phyloP scores from a whole-genome alignment of 164 flowering plant genomes.

The Hamamelis virginiana region DNA sequence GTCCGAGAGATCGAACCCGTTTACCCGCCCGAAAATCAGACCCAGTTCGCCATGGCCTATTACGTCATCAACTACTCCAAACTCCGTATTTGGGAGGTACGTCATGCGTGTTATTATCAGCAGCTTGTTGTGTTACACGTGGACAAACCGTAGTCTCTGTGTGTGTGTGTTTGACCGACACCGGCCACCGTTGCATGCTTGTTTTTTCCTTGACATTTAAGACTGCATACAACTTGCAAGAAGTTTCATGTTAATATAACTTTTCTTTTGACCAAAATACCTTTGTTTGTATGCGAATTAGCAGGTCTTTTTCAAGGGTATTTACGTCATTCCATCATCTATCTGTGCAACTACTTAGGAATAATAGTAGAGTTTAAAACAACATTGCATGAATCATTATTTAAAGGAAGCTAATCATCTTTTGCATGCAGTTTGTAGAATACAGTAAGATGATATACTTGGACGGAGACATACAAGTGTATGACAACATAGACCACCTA shows the following conservation, averaged over 20 bases:
- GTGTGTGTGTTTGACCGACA: too few relatives aligned
- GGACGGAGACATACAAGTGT: conserved; percentile 45
- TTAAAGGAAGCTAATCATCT: too few relatives aligned
- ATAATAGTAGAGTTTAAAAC: too few relatives aligned
- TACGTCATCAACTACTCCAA: conserved; percentile 49
- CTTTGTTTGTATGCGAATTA: neutral
- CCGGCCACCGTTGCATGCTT: too few relatives aligned
- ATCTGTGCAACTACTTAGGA: too few relatives aligned
- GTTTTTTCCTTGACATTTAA: too few relatives aligned
- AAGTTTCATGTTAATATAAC: too few relatives aligned
- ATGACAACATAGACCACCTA: conserved; percentile 39
- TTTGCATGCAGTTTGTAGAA: conserved; percentile 40
- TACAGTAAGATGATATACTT: conserved; percentile 41
- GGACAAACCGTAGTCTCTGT: too few relatives aligned
- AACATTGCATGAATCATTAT: too few relatives aligned
- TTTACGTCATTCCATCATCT: neutral
- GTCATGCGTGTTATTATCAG: too few relatives aligned
- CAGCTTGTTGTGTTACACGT: neutral
- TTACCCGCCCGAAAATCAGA: conserved; percentile 43
- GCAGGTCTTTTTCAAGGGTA: neutral
- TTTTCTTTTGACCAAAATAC: neutral
- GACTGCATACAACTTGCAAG: too few relatives aligned
- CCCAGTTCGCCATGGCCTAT: conserved; percentile 48
- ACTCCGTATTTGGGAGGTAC: conserved; percentile 49
- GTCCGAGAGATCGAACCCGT: conserved; percentile 42